A percentile compares a stretch with the other conserved stretches of the same genome.
Conservation (phyloP, 139 green algal species). For the Tetraselmis striata region DNA sequence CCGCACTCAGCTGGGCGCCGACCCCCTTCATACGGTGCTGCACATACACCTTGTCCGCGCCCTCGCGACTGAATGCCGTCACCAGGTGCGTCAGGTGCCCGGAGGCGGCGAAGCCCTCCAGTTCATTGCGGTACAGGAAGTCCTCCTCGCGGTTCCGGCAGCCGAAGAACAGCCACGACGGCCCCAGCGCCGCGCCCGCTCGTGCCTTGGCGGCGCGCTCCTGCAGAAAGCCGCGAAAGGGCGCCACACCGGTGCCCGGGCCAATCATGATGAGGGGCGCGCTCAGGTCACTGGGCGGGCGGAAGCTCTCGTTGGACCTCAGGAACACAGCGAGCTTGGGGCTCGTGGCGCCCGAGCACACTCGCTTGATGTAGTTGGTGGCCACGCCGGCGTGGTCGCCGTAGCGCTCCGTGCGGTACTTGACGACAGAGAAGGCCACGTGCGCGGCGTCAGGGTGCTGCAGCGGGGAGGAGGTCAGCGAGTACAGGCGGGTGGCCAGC, state of each 20-base stretch:
- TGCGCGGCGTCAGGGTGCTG: constrained; percentile 18
- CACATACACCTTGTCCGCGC: constrained; percentile 66
- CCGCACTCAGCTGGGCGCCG: constrained; percentile 38
- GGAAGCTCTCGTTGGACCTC: constrained; percentile 46
- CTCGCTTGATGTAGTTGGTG: constrained; percentile 67
- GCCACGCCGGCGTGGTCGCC: constrained; percentile 60
- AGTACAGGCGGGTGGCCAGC: constrained; percentile 82
- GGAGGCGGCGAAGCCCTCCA: constrained; percentile 53
- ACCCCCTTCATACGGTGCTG: constrained; percentile 76
- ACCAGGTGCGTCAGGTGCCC: constrained; percentile 65
- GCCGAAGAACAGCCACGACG: constrained; percentile 79
- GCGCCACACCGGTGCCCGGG: constrained; percentile 79
- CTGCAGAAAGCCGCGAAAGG: constrained; percentile 83
- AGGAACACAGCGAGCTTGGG: constrained; percentile 14
- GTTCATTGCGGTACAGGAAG: constrained; percentile 75
- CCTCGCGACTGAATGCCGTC: constrained; percentile 71
- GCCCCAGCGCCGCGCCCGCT: constrained; percentile 20
- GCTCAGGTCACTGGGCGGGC: constrained; percentile 41
- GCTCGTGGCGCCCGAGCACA: constrained; percentile 22
- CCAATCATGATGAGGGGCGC: constrained; percentile 81
- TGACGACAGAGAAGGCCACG: constrained; percentile 74
- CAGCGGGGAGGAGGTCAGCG: constrained; percentile 55
- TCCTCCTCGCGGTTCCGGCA: constrained; percentile 67
- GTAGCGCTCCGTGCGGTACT: constrained; percentile 42
- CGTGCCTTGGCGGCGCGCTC: constrained; percentile 14